Base-by-base conservation (phyloP, 1,284 basidiomycete genomes). In the Leucoagaricus sp. region DNA sequence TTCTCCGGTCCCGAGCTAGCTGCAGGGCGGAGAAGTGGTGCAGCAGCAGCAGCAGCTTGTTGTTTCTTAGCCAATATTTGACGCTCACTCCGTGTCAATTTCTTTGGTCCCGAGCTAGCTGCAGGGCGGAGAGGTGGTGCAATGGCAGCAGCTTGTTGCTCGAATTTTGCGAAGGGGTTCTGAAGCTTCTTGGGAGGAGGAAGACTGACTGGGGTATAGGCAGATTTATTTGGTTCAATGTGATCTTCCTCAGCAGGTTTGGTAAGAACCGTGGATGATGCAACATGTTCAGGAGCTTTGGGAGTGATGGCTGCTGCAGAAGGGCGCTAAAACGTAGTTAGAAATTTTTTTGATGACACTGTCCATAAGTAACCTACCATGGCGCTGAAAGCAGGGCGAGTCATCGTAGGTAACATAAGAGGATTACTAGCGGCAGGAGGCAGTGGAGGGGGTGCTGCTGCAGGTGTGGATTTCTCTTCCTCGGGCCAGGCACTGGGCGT, bases 61-160 rank as follows among this genome's bases (percentile, higher is more conserved):
- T 93, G 89, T 66, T 88, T 89, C 79, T 94, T 95, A 3, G 93
- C 88, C 29, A 88, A 74, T 0, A 91, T 93, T 69, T 96, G 94
- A 36, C 94, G 80, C 70, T 96, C 91, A 59, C 84, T 89, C 94
- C 94, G 96, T 0, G 93, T 95, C 55, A 96, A 72, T 69, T 94
- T 94, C 78, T 91, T 91, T 1, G 75, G 53, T 15, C 71, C 71
- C 19, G 74, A 71, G 46, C 65, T 61, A n/a, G 70, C 62, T 61
- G 54, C 52, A 53, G 65, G 2, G 63, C n/a, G 45, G 63, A 62
- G 8, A 9, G 36, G 36, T 7, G 36, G 36, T 36, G 69, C 61
- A 15, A 66, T 59, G 17, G 61, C 61, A 49, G 69, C 64, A 60
- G 60, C 76, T 65, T 84, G 76, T 42, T 79, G 75, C 58, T 85